Percentiles rank a stretch among this genome's conserved stretches.
These are phyloP conservation scores for Nicotiana sylvestris DNA, from an alignment of 257 asterid species.

Conservation along the genomic window DNA sequence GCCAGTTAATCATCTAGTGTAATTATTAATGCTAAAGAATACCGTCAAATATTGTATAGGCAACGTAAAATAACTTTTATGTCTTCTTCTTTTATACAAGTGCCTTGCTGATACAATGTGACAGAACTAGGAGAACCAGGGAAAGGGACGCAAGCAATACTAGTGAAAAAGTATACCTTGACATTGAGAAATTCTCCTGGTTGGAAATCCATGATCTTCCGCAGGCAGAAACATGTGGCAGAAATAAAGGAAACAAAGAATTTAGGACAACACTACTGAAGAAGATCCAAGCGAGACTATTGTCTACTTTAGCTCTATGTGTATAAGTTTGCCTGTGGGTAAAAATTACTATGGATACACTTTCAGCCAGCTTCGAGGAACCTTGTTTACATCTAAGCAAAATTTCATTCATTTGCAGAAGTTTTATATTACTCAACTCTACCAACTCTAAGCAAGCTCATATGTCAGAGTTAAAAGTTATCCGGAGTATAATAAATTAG, in stretches of 20 bases:
- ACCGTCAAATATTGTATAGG: background rate
- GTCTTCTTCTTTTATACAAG: background rate
- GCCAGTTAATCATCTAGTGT: background rate
- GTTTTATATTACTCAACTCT: background rate
- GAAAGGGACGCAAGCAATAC: background rate
- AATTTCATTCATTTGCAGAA: background rate
- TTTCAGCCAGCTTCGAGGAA: background rate
- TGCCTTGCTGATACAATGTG: background rate
- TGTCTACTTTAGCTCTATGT: background rate
- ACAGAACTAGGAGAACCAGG: background rate
- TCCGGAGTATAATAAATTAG: background rate
- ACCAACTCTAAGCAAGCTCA: background rate
- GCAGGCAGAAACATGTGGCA: background rate
- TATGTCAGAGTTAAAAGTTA: background rate
- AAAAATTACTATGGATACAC: background rate
- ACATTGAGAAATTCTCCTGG: slow-evolving; percentile 95
- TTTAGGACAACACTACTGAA: background rate
- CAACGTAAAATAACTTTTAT: background rate
- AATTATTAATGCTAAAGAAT: background rate
- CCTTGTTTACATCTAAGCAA: background rate
- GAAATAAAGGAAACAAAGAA: background rate
- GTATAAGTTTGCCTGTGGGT: background rate
- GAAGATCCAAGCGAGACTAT: background rate
- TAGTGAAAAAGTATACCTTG: slow-evolving; percentile 49
- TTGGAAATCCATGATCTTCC: slow-evolving; percentile 97